Base-by-base conservation (phyloP, 208 protist species). In the Leishmania tarentolae region DNA sequence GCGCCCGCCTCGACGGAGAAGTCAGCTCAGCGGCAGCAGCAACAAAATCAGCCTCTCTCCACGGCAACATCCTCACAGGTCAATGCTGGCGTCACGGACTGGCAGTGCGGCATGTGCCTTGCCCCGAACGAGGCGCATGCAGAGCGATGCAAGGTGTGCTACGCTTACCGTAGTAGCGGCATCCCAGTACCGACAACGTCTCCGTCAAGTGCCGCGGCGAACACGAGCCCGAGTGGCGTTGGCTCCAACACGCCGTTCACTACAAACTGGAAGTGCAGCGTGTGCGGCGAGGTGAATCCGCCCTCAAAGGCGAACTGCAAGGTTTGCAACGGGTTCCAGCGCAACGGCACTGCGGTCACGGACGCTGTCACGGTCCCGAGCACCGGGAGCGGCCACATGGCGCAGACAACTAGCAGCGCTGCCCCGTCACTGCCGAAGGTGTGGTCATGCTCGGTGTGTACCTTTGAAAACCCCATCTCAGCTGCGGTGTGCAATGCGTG, bases 371-470 rank as follows among this genome's bases (percentile, higher is more conserved):
- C 50, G 61, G 53, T 35, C 31, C 42, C 59, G 76, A 52, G 76
- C 69, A 42, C 47, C 5, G 70, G 28, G 6, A 35, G 44, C 24
- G 44, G 59, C 50, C 31, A 73, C 50, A 31, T 52, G 56, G 65
- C 6, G 52, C 19, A 68, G 73, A 40, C 40, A 63, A 75, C 53
- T 28, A 37, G 35, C 19, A 71, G 63, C 69, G 56, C 75, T 40
- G 65, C 69, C 75, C 61, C 75, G 40, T 24, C 83, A 28, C 73
- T 56, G 77, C 73, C 85, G 19, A 88, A 84, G 31, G 70, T 80
- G 61, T 97, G 93, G 92, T 75, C 74, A 44, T 97, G 93, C 86
- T 90, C 91, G 6, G 92, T 94, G 24, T 97, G 93, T 77, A 97
- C 92, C 21, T 86, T 95, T 31, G 89, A 97, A 71, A 97, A 97